A percentile compares a stretch with the other conserved stretches of the same genome.
Evolutionary conservation across 371 early-diverging fungal genomes (phyloP).

Genomic region (Mucor lusitanicus): DNA sequence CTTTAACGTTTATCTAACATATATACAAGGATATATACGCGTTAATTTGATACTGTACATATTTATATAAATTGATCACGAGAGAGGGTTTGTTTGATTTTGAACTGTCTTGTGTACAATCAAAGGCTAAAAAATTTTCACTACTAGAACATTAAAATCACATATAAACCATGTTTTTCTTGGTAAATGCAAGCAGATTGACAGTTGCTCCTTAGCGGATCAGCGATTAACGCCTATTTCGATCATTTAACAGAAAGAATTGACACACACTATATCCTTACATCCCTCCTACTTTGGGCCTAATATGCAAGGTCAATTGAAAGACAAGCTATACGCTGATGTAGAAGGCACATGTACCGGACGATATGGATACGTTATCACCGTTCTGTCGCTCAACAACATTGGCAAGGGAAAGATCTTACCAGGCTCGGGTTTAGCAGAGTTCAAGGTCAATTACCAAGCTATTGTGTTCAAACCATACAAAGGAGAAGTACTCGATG

Average conservation of each 20-base stretch:
- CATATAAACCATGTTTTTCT: constrained; percentile 19
- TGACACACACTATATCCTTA: constrained; percentile 89
- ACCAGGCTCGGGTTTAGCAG: constrained; percentile 87
- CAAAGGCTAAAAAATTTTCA: background rate
- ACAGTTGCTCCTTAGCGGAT: background rate
- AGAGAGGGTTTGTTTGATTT: background rate
- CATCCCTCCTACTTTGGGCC: constrained; percentile 93
- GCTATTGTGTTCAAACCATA: constrained; percentile 98
- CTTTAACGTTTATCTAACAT: background rate
- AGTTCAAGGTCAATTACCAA: constrained; percentile 93
- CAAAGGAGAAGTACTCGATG: constrained; percentile 97
- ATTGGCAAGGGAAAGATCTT: constrained; percentile 88
- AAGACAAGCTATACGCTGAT: constrained; percentile 83
- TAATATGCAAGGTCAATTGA: constrained; percentile 76
- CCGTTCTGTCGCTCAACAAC: constrained; percentile 77
- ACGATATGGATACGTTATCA: constrained; percentile 91
- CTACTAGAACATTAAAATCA: background rate
- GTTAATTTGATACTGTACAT: constrained; percentile 1
- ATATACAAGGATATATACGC: background rate
- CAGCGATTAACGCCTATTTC: background rate
- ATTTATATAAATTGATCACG: background rate
- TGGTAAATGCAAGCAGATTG: constrained; percentile 6
- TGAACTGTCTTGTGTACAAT: background rate
- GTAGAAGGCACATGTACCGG: constrained; percentile 97
- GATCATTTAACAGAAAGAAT: constrained; percentile 62